Evolutionary conservation across 306 rosid genomes (phyloP).

Genomic region (Acacia confusa): DNA sequence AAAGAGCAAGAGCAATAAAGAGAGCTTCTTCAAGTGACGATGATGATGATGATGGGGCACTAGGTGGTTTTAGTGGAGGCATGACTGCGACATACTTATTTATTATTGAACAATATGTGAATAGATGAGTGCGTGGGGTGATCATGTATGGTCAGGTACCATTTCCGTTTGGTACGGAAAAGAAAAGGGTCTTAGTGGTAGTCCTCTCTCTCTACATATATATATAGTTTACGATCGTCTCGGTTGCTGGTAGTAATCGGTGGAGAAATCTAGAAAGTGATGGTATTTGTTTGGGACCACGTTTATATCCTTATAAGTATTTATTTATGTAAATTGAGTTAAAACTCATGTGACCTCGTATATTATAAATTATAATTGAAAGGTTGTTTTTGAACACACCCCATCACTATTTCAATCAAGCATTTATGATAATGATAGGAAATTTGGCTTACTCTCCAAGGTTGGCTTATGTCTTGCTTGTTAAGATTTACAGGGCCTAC

Average conservation of each 20-base stretch:
- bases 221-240: neutral
- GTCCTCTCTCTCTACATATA: neutral
- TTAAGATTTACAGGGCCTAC: neutral
- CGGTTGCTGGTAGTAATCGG: too few relatives aligned
- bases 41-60: conserved; percentile 27
- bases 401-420: too few relatives aligned
- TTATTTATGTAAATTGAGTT: too few relatives aligned
- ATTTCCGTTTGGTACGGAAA: conserved; percentile 46
- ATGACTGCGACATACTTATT: conserved; percentile 28
- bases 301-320: too few relatives aligned
- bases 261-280: too few relatives aligned
- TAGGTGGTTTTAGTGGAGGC: conserved; percentile 35
- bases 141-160: conserved; percentile 31
- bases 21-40: neutral
- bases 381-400: too few relatives aligned
- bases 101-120: neutral
- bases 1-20: neutral
- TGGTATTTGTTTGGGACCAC: too few relatives aligned
- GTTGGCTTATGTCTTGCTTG: neutral
- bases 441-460: conserved; percentile 1
- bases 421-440: neutral
- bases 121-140: conserved; percentile 10
- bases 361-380: too few relatives aligned
- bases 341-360: too few relatives aligned
- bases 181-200: neutral